Conservation (phyloP, 2,329 filamentous ascomycete species). For the Alternaria incomplexa region DNA sequence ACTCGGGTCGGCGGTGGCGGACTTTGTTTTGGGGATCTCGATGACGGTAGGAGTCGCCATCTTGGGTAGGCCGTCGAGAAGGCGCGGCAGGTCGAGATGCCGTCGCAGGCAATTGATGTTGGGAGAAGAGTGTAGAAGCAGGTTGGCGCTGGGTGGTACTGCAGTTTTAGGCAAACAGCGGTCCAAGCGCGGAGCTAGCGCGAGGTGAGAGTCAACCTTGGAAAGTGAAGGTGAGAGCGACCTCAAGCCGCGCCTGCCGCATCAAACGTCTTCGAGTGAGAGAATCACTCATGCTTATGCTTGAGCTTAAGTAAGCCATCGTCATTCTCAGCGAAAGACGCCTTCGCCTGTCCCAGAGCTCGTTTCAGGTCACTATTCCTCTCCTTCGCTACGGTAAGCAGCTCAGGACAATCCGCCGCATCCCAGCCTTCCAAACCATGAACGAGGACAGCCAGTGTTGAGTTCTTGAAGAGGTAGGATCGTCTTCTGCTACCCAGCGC, state of each 20-base stretch:
- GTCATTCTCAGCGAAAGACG: not conserved
- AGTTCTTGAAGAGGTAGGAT: not conserved
- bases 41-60: not conserved
- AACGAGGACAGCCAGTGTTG: not conserved
- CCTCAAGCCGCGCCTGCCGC: not conserved
- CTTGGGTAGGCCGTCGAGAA: not conserved
- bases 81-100: not conserved
- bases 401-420: not conserved
- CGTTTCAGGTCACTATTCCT: not conserved
- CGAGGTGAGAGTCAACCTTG: not conserved
- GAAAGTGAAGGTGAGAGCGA: not conserved
- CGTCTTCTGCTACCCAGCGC: not conserved
- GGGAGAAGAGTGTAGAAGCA: not conserved
- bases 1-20: accelerated
- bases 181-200: not conserved
- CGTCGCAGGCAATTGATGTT: accelerated
- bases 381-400: not conserved
- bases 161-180: not conserved
- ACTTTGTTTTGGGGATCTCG: not conserved
- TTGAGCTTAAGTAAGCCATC: not conserved
- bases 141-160: not conserved
- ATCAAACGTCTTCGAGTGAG: not conserved
- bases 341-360: not conserved
- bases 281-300: not conserved
- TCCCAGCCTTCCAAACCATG: not conserved